Evolutionary conservation across 257 asterid genomes (phyloP).

Genomic region (Capsicum baccatum): DNA sequence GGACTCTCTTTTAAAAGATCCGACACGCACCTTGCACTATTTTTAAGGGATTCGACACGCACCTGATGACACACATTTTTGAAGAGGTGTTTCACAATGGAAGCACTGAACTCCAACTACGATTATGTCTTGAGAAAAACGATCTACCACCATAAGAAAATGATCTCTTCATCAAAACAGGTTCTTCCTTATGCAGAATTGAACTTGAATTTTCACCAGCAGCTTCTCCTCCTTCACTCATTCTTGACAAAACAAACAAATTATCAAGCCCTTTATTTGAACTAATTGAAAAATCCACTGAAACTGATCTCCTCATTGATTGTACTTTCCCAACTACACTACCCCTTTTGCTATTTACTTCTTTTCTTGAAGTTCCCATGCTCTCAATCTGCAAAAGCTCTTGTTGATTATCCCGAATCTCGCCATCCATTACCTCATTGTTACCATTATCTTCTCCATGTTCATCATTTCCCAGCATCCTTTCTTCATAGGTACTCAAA

Average conservation of each 20-base stretch:
- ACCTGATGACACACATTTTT: background rate
- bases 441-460: background rate
- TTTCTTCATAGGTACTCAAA: conserved; percentile 1
- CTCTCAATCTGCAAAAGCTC: background rate
- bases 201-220: conserved; percentile 21
- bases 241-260: background rate
- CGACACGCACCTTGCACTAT: background rate
- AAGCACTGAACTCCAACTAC: conserved; percentile 30
- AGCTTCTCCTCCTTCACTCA: background rate
- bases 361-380: background rate
- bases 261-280: background rate
- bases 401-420: conserved; percentile 10
- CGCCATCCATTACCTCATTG: background rate
- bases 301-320: conserved; percentile 37
- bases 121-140: conserved; percentile 34
- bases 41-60: background rate
- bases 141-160: conserved; percentile 38
- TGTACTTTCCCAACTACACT: conserved; percentile 1
- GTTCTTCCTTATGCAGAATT: conserved; percentile 25
- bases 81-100: conserved; percentile 22
- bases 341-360: background rate
- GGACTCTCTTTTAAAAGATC: background rate
- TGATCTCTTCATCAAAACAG: conserved; percentile 43
- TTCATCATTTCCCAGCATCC: background rate
- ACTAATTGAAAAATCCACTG: conserved; percentile 35